Percentiles rank a stretch among this genome's conserved stretches.
phyloP scores from a whole-genome alignment of 495 filamentous ascomycete species.

The Ramalina intermedia region DNA sequence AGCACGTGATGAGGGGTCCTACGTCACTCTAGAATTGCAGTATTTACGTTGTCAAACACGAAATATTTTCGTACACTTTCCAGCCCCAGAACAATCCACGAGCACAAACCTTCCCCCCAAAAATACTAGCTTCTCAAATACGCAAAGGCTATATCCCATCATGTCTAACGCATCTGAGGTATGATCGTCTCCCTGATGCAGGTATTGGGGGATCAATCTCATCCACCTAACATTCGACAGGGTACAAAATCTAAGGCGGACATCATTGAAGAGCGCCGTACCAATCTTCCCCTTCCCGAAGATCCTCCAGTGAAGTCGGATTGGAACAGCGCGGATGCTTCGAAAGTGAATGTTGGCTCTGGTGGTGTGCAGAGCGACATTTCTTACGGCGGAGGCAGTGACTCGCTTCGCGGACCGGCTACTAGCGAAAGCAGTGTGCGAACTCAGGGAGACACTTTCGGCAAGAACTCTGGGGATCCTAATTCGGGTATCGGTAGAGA shows the following conservation, averaged over 20 bases:
- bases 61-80: too few species aligned
- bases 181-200: too few species aligned
- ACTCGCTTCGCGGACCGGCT: conserved; percentile 47
- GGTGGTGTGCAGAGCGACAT: conserved; percentile 39
- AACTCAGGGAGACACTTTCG: conserved; percentile 26
- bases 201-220: too few species aligned
- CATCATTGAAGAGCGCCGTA: conserved; percentile 47
- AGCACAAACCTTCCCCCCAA: too few species aligned
- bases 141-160: too few species aligned
- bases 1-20: too few species aligned
- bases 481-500: conserved; percentile 35
- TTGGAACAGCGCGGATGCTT: conserved; percentile 56
- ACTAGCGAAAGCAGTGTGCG: conserved; percentile 44
- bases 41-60: too few species aligned
- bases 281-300: conserved; percentile 68
- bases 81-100: too few species aligned
- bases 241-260: conserved; percentile 38
- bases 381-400: conserved; percentile 32
- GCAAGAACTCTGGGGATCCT: conserved; percentile 26
- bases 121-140: too few species aligned
- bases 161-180: too few species aligned
- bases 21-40: too few species aligned
- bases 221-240: too few species aligned
- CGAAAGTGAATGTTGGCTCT: conserved; percentile 52
- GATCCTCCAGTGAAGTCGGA: conserved; percentile 59